phyloP scores from a whole-genome alignment of 768 basidiomycete genomes.

The Russula griseocarnosa region DNA sequence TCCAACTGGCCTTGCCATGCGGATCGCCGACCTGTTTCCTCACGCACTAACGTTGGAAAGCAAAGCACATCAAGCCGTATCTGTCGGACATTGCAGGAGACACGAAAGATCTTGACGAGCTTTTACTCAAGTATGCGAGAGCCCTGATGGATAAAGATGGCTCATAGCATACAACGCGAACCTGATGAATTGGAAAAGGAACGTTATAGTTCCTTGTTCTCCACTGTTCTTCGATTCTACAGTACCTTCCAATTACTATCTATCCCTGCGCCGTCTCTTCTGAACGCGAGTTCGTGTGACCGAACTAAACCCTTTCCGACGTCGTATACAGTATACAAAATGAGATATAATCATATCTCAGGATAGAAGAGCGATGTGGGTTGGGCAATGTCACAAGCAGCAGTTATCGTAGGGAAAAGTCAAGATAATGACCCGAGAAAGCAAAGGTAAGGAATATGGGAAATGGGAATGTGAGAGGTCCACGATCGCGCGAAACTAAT shows the following conservation, averaged over 20 bases:
- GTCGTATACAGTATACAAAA: too few species aligned
- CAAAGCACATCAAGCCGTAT: conserved; percentile 78
- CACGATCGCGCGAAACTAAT: too few species aligned
- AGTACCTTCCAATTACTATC: too few species aligned
- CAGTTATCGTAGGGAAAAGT: too few species aligned
- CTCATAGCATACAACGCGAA: conserved; percentile 69
- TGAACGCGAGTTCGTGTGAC: too few species aligned
- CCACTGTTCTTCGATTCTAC: too few species aligned
- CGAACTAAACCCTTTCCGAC: too few species aligned
- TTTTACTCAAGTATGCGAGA: conserved; percentile 82
- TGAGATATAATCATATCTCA: too few species aligned
- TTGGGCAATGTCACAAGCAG: too few species aligned
- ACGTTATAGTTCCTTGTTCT: neutral
- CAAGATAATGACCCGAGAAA: conserved; percentile 36
- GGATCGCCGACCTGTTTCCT: conserved; percentile 88
- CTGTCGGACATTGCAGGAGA: conserved; percentile 76
- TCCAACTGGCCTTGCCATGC: conserved; percentile 69
- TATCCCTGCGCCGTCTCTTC: too few species aligned
- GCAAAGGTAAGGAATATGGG: conserved; percentile 47
- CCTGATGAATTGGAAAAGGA: conserved; percentile 34
- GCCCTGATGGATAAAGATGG: conserved; percentile 65
- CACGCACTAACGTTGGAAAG: conserved; percentile 69
- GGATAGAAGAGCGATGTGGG: too few species aligned
- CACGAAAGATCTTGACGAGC: conserved; percentile 79
- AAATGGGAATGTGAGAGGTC: conserved; percentile 49